Percentiles rank a stretch among this genome's conserved stretches.
Conservation (phyloP, 768 basidiomycete genomes). For the Gautieria morchelliformis region DNA sequence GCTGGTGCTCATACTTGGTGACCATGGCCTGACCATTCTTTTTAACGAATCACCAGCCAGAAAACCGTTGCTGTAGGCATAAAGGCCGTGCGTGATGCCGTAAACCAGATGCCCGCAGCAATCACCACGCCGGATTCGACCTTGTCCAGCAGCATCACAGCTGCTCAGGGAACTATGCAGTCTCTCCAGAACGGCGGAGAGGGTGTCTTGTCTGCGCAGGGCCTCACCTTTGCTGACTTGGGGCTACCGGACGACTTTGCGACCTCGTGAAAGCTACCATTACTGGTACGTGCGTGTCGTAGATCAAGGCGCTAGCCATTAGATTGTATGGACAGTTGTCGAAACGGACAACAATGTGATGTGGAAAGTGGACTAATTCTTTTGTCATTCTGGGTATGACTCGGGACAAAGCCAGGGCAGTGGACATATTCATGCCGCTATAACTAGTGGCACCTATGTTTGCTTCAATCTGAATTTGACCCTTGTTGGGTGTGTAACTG, state of each 20-base stretch:
- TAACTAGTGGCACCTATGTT: no score
- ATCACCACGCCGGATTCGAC: neutral
- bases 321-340: neutral
- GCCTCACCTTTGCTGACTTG: neutral
- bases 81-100: neutral
- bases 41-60: neutral
- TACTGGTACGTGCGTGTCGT: neutral
- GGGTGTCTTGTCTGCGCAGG: neutral
- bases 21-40: neutral
- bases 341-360: no score
- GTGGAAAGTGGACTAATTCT: no score
- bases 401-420: no score
- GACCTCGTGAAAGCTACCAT: neutral
- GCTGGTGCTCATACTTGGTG: neutral
- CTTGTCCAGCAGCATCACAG: neutral
- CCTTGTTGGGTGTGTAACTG: no score
- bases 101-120: neutral
- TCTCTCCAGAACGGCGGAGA: neutral
- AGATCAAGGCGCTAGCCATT: neutral
- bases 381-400: no score
- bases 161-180: neutral
- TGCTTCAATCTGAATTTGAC: no score
- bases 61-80: neutral
- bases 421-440: no score
- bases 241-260: constrained; percentile 1